Percentiles rank a stretch among this genome's conserved stretches.
phyloP scores from a whole-genome alignment of 2,329 filamentous ascomycete genomes.

The Penicillium sp. region DNA sequence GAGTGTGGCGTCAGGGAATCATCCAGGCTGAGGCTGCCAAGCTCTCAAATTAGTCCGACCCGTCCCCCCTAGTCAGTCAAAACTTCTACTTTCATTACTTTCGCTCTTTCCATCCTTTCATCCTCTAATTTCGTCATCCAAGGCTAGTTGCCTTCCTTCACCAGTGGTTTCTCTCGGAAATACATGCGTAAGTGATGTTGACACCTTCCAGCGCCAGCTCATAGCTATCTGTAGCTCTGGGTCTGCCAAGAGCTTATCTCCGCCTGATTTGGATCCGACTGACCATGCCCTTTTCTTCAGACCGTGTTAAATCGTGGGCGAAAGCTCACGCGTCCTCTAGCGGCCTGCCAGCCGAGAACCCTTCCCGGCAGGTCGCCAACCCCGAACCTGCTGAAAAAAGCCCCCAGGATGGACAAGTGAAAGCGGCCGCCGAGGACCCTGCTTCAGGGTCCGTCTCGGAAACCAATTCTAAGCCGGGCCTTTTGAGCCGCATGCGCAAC shows the following conservation, averaged over 20 bases:
- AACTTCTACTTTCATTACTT: not conserved
- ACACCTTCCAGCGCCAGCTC: not conserved
- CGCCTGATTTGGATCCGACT: conserved; percentile 8
- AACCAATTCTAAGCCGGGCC: conserved; percentile 20
- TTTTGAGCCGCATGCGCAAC: conserved; percentile 30
- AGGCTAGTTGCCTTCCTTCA: conserved; percentile 20
- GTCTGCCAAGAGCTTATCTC: not conserved
- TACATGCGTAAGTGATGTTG: conserved; percentile 35
- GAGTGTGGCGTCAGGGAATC: not conserved
- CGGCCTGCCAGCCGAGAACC: conserved; percentile 8
- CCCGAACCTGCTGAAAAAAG: conserved; percentile 8
- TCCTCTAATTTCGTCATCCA: conserved; percentile 3
- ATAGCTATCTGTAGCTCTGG: not conserved
- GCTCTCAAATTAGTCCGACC: conserved; percentile 16
- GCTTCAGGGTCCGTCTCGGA: conserved; percentile 21
- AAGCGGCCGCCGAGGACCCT: conserved; percentile 16
- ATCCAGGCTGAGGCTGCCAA: conserved; percentile 15
- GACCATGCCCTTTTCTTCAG: conserved; percentile 16
- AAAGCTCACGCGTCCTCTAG: conserved; percentile 38
- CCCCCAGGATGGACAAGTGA: conserved; percentile 32
- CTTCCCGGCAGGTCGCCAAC: conserved; percentile 3
- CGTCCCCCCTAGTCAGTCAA: not conserved
- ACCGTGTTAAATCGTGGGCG: conserved; percentile 41
- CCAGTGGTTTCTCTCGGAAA: conserved; percentile 26
- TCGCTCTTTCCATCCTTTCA: not conserved